Evolutionary conservation across 306 rosid genomes (phyloP).

Genomic region (Lathyrus aphaca): DNA sequence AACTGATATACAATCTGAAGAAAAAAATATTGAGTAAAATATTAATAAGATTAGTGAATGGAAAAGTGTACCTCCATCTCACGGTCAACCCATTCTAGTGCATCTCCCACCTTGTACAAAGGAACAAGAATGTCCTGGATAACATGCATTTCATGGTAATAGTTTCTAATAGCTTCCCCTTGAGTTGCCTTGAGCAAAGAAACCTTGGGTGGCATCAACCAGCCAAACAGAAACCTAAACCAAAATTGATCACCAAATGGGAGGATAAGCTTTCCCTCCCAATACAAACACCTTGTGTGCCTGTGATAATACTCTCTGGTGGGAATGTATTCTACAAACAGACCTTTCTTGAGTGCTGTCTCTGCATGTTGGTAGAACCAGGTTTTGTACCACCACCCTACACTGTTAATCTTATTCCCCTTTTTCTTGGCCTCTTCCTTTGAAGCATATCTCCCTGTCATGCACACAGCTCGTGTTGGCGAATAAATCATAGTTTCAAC

Average conservation of each 20-base stretch:
- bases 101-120: constrained; percentile 89
- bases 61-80: constrained; percentile 89
- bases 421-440: constrained; percentile 92
- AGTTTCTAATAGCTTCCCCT: constrained; percentile 95
- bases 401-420: constrained; percentile 80
- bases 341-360: constrained; percentile 83
- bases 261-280: constrained; percentile 99
- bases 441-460: constrained; percentile 87
- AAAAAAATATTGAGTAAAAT: not conserved
- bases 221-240: constrained; percentile 87
- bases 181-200: constrained; percentile 97
- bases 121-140: constrained; percentile 98
- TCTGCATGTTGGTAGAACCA: constrained; percentile 98
- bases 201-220: constrained; percentile 99
- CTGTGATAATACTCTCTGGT: constrained; percentile 95
- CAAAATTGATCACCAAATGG: constrained; percentile 93
- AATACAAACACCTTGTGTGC: constrained; percentile 90
- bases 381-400: constrained; percentile 96
- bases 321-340: constrained; percentile 87
- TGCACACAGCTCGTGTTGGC: constrained; percentile 76
- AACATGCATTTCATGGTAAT: constrained; percentile 94
- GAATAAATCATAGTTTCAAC: constrained; percentile 89
- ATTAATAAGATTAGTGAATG: constrained; percentile 26
- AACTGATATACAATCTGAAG: not conserved
- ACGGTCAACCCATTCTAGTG: constrained; percentile 86